Percentiles rank a stretch among this genome's conserved stretches.
Conservation (phyloP, 192 early-diverging fungal species). For the Coemansia sp. region DNA sequence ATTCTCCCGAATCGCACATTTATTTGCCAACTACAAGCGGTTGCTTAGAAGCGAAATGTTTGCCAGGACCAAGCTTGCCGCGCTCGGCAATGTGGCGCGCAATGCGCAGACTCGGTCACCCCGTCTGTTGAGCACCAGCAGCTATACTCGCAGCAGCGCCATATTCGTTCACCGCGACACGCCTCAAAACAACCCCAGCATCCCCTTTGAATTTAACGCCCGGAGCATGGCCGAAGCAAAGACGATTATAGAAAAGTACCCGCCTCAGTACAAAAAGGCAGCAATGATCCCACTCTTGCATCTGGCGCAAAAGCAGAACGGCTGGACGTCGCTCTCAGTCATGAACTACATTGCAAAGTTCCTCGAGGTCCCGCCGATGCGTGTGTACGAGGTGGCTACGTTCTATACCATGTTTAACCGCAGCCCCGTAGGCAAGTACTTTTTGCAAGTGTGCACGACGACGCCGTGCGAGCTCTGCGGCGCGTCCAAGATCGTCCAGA, state of each 20-base stretch:
- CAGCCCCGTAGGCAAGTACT: slow-evolving; percentile 98
- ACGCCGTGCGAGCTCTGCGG: slow-evolving; percentile 98
- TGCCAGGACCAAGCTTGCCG: slow-evolving; percentile 19
- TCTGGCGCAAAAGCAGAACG: slow-evolving; percentile 93
- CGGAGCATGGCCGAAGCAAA: slow-evolving; percentile 80
- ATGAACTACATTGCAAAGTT: slow-evolving; percentile 98
- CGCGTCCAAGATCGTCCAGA: slow-evolving; percentile 85
- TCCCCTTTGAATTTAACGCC: slow-evolving; percentile 84
- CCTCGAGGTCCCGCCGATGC: slow-evolving; percentile 96
- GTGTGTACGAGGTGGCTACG: slow-evolving; percentile 99
- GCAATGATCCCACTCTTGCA: slow-evolving; percentile 96
- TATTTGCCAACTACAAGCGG: slow-evolving; percentile 2
- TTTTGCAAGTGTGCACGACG: slow-evolving; percentile 98
- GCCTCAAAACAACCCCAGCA: slow-evolving; percentile 77
- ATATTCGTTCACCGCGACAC: slow-evolving; percentile 75
- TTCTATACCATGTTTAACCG: slow-evolving; percentile 99
- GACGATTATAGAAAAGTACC: slow-evolving; percentile 92
- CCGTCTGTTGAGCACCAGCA: slow-evolving; percentile 31
- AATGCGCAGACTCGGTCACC: not conserved
- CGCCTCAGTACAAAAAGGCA: slow-evolving; percentile 97
- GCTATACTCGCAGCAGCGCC: slow-evolving; percentile 35
- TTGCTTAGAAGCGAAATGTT: slow-evolving; percentile 28
- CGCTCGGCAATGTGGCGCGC: not conserved
- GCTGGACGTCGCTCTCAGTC: slow-evolving; percentile 91
- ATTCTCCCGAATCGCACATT: not conserved